These are phyloP conservation scores for Thelephora terrestris DNA, from an alignment of 1,284 basidiomycete species.

Conservation along the genomic window DNA sequence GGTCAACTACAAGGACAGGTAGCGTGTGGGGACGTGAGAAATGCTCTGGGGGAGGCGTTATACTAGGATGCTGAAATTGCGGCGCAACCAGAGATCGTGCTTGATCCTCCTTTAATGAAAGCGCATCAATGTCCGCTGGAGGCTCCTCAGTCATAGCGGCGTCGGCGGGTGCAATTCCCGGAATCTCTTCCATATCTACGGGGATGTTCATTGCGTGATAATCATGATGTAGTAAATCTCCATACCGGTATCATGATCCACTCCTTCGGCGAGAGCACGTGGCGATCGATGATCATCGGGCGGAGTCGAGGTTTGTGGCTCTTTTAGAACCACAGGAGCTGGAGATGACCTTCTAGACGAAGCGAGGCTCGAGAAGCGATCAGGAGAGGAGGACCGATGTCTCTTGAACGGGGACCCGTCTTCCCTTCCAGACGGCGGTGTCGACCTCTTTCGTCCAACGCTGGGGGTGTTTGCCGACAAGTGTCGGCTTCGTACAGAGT, in stretches of 20 bases:
- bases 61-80: too few species aligned
- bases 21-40: too few species aligned
- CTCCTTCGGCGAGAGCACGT: neutral
- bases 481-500: too few species aligned
- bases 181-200: neutral
- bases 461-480: too few species aligned
- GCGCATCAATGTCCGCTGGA: too few species aligned
- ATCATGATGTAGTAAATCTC: neutral
- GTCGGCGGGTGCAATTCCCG: too few species aligned
- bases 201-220: neutral
- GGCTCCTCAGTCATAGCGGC: too few species aligned
- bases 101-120: too few species aligned
- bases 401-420: neutral
- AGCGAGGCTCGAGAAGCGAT: neutral
- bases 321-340: neutral
- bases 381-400: neutral
- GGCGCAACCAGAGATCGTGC: too few species aligned
- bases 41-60: too few species aligned
- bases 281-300: neutral
- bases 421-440: neutral
- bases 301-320: neutral
- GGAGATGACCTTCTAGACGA: conserved; percentile 1
- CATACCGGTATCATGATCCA: neutral
- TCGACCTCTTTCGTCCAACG: neutral
- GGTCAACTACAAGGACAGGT: too few species aligned